Evolutionary conservation across 2,329 filamentous ascomycete species (phyloP).

Genomic region (Microdochium bolleyi): DNA sequence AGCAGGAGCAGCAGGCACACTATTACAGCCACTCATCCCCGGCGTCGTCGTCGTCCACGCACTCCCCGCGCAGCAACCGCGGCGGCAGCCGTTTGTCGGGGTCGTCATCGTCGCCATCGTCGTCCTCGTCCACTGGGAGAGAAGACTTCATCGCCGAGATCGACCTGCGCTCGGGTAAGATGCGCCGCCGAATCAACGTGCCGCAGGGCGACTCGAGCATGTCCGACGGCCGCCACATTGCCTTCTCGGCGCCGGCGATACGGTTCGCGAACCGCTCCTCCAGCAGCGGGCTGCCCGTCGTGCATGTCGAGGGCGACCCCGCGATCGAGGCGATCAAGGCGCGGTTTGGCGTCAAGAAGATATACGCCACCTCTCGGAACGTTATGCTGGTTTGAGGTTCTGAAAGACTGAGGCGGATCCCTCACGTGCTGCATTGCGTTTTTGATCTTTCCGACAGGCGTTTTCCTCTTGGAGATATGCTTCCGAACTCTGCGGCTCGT

Average conservation of each 20-base stretch:
- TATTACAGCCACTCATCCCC: background rate
- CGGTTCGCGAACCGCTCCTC: constrained; percentile 14
- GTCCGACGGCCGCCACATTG: constrained; percentile 11
- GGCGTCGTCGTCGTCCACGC: background rate
- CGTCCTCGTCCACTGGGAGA: background rate
- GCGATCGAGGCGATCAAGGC: constrained; percentile 12
- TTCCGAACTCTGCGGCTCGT: too few species aligned
- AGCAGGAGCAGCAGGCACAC: constrained; percentile 1
- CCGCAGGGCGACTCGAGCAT: constrained; percentile 10
- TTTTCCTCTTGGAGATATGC: too few species aligned
- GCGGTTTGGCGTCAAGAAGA: constrained; percentile 10
- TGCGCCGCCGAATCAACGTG: constrained; percentile 15
- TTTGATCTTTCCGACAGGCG: too few species aligned
- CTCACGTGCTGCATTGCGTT: too few species aligned
- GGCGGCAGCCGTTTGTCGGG: background rate
- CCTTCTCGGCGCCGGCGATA: constrained; percentile 15
- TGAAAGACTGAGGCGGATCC: too few species aligned
- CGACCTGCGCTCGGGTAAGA: constrained; percentile 15
- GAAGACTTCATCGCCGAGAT: constrained; percentile 17
- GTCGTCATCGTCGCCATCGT: background rate
- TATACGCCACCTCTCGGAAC: constrained; percentile 15
- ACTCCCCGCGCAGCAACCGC: background rate
- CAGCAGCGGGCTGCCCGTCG: constrained; percentile 13
- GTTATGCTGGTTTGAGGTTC: constrained; percentile 15
- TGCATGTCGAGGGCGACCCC: constrained; percentile 11